Base-by-base conservation (phyloP, 768 basidiomycete genomes). In the Rhodotorula sphaerocarpa region DNA sequence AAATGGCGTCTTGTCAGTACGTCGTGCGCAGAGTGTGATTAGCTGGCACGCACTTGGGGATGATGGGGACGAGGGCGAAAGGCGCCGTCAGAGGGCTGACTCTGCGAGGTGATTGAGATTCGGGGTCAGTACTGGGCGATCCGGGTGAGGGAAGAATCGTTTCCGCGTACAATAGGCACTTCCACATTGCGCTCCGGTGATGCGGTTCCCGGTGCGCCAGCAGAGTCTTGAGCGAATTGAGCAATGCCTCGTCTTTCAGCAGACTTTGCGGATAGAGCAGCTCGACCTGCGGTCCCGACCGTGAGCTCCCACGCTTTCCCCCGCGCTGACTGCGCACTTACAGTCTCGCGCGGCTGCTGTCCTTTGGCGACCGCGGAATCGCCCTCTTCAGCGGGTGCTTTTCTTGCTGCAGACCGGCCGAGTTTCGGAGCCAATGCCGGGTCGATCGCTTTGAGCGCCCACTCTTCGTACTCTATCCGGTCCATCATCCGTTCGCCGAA, bases 391-490 rank as follows among this genome's bases (percentile, higher is more conserved):
- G n/a, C 14, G 42, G n/a, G n/a, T n/a, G n/a, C n/a, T n/a, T n/a
- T n/a, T n/a, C n/a, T n/a, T n/a, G n/a, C n/a, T 43, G 14, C 7
- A 9, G 15, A 43, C 20, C 42, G 7, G 44, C 20, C 30, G 14
- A 51, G 34, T 15, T 39, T 70, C 5, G 74, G 72, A 0, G 74
- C 73, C 23, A 69, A 47, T 27, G 66, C 70, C 27, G 74, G 73
- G 44, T 74, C 70, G 31, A 76, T 65, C 10, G 58, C 62, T 59
- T 76, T 76, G 53, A 76, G 61, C 9, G 70, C 71, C 75, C 76
- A 77, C 55, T 77, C 76, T 50, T 76, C 75, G 57, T 69, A 75
- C 46, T 77, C 76, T 23, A 76, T 75, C 67, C 67, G 67, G 69
- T 77, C 75, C 76, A 77, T 77, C 64, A 75, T 67, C 15, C 71